phyloP scores from a whole-genome alignment of 2,329 filamentous ascomycete species.

The Claviceps sp. region DNA sequence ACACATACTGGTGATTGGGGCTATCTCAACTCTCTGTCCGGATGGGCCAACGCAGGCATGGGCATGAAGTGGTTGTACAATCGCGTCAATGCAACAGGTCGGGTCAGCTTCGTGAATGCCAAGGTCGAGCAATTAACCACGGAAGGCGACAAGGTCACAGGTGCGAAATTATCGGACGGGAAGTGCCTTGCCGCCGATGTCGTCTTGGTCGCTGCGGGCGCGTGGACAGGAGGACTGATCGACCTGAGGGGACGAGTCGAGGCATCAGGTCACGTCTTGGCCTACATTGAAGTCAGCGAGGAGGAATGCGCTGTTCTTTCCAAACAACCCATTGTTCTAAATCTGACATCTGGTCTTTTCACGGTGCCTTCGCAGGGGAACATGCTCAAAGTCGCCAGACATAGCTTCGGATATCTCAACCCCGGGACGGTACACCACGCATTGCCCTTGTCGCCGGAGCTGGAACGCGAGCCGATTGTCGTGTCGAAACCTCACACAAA shows the following conservation, averaged over 20 bases:
- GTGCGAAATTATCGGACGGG: constrained; percentile 30
- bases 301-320: constrained; percentile 54
- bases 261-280: constrained; percentile 71
- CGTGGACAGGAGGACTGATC: constrained; percentile 70
- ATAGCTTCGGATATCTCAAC: constrained; percentile 55
- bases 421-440: constrained; percentile 25
- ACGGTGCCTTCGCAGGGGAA: constrained; percentile 53
- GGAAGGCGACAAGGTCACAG: constrained; percentile 32
- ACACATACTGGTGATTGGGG: constrained; percentile 49
- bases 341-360: constrained; percentile 59
- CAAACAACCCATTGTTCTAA: constrained; percentile 58
- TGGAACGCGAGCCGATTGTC: constrained; percentile 17
- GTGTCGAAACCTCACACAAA: constrained; percentile 23
- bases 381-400: constrained; percentile 56
- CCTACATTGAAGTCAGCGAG: constrained; percentile 61
- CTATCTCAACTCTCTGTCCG: constrained; percentile 60
- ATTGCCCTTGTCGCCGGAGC: constrained; percentile 17
- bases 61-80: constrained; percentile 52
- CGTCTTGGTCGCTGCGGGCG: constrained; percentile 70
- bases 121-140: constrained; percentile 30
- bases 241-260: constrained; percentile 64
- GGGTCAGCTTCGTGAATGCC: constrained; percentile 42
- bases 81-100: constrained; percentile 38
- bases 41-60: constrained; percentile 68
- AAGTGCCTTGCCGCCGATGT: constrained; percentile 46